These are phyloP conservation scores for Elaeis oleifera DNA, from an alignment of 202 grass and related monocot species.

Conservation along the genomic window DNA sequence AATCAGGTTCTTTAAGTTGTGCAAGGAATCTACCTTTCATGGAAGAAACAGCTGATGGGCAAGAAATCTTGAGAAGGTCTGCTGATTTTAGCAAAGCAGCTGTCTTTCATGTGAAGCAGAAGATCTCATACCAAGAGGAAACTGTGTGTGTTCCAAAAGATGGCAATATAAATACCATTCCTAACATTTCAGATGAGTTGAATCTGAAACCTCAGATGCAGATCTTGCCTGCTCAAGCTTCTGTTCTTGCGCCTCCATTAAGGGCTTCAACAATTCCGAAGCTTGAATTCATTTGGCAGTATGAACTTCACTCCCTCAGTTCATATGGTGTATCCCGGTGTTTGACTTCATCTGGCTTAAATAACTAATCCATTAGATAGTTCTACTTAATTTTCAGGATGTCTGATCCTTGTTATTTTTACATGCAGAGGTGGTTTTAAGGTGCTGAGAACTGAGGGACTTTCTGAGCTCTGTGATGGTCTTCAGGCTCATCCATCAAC, in stretches of 20 bases:
- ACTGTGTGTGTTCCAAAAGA: slow-evolving; percentile 7
- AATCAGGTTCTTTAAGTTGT: slow-evolving; percentile 18
- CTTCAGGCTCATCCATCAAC: slow-evolving; percentile 86
- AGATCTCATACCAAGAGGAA: slow-evolving; percentile 12
- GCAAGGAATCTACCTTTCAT: slow-evolving; percentile 10
- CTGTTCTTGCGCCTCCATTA: slow-evolving; percentile 29
- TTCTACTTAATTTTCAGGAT: background rate
- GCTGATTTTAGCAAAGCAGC: slow-evolving; percentile 14
- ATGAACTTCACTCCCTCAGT: slow-evolving; percentile 32
- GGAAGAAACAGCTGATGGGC: slow-evolving; percentile 13
- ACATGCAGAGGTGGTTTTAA: slow-evolving; percentile 78
- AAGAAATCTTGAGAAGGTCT: slow-evolving; percentile 11
- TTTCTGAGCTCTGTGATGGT: slow-evolving; percentile 66
- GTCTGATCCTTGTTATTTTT: slow-evolving; percentile 18
- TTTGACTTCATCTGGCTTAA: background rate
- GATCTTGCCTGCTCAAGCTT: slow-evolving; percentile 19
- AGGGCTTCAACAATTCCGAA: slow-evolving; percentile 55
- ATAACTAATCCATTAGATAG: slow-evolving; percentile 23
- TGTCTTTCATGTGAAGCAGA: slow-evolving; percentile 8
- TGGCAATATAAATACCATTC: slow-evolving; percentile 7
- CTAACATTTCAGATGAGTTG: slow-evolving; percentile 17
- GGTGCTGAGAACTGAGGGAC: slow-evolving; percentile 48
- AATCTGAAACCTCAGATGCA: slow-evolving; percentile 19
- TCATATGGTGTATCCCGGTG: background rate
- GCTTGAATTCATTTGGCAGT: slow-evolving; percentile 83